Evolutionary conservation across 2,329 filamentous ascomycete species (phyloP).

Genomic region (Botrytis medusae): DNA sequence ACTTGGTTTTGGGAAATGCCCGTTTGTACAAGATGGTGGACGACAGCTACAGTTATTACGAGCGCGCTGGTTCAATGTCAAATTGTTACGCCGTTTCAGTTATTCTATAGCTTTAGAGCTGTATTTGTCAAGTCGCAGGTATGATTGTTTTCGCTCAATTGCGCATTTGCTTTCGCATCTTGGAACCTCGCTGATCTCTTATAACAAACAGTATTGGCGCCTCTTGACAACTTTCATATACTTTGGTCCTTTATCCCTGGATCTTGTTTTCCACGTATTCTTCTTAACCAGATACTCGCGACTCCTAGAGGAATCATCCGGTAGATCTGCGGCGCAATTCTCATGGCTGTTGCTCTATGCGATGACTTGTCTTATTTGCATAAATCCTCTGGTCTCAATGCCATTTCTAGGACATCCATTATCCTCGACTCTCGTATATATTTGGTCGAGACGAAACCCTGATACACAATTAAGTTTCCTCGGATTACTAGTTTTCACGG

Average conservation of each 20-base stretch:
- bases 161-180: background rate
- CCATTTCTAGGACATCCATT: slow-evolving; percentile 93
- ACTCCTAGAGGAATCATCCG: slow-evolving; percentile 91
- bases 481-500: slow-evolving; percentile 85
- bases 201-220: slow-evolving; percentile 81
- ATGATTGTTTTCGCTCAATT: slow-evolving; percentile 36
- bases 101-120: slow-evolving; percentile 93
- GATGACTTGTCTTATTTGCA: slow-evolving; percentile 71
- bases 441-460: slow-evolving; percentile 94
- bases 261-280: slow-evolving; percentile 96
- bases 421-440: slow-evolving; percentile 92
- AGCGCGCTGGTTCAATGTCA: slow-evolving; percentile 91
- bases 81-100: slow-evolving; percentile 87
- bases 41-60: slow-evolving; percentile 82
- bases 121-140: slow-evolving; percentile 94
- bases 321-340: slow-evolving; percentile 87
- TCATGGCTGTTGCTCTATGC: slow-evolving; percentile 91
- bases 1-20: slow-evolving; percentile 99
- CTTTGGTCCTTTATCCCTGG: slow-evolving; percentile 90
- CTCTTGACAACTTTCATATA: slow-evolving; percentile 96
- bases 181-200: background rate
- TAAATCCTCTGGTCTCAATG: slow-evolving; percentile 87
- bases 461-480: slow-evolving; percentile 87
- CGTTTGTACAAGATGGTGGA: slow-evolving; percentile 95
- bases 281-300: slow-evolving; percentile 96